Conservation (phyloP, 345 rosid genomes). For the Capsella bursapastoris region DNA sequence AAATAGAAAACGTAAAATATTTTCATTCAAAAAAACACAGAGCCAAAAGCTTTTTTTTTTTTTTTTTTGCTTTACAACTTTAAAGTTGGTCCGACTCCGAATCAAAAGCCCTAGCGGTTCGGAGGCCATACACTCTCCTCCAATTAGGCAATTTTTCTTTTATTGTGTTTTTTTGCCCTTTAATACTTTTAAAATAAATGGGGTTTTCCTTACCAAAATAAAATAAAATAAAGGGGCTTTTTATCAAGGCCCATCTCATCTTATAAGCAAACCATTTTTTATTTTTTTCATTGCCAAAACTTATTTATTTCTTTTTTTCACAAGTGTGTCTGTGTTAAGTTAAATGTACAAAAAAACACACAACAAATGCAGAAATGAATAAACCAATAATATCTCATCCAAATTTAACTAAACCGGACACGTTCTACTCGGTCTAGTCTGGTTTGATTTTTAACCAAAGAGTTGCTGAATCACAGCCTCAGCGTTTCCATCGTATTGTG, state of each 20-base stretch:
- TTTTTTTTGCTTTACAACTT: constrained; percentile 33
- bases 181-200: neutral
- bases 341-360: constrained; percentile 27
- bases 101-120: constrained; percentile 29
- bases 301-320: neutral
- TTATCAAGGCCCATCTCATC: constrained; percentile 1
- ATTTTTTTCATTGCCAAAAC: neutral
- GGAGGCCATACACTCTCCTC: constrained; percentile 24
- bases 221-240: neutral
- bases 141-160: neutral
- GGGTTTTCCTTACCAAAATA: no score
- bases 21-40: constrained; percentile 3
- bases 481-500: constrained; percentile 83
- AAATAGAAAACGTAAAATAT: neutral
- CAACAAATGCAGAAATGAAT: constrained; percentile 38
- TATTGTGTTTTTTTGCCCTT: neutral
- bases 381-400: constrained; percentile 38
- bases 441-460: constrained; percentile 48
- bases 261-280: neutral
- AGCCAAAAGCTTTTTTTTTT: neutral
- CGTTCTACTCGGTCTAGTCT: constrained; percentile 27
- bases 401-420: constrained; percentile 14
- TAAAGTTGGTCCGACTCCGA: constrained; percentile 38
- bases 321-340: constrained; percentile 22
- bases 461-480: constrained; percentile 87